Evolutionary conservation across 176 grass and related monocot genomes (phyloP), one percentile per base, ranked within the genome.

Genomic region (Secale cereale): DNA sequence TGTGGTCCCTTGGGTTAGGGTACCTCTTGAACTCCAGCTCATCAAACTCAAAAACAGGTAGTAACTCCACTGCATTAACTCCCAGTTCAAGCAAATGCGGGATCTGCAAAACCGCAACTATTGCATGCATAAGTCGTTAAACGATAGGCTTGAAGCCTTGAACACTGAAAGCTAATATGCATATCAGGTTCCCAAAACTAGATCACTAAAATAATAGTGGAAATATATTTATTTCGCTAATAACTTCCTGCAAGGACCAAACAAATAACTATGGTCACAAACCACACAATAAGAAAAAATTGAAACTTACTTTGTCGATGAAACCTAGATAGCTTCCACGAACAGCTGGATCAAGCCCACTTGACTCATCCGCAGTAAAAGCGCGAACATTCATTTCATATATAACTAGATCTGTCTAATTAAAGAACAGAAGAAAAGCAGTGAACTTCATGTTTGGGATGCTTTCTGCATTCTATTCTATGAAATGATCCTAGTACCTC

Each of bases 1-100:
- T 91, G 89, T 99, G 93, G 79, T 99, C 90, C 87, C 97, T 94
- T 78, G 91, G 93, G 57, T 99, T 99, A 83, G 79, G 84, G 54
- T 88, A 91, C 60, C 97, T 92, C 86, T 92, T 91, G 57, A 99
- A 91, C 75, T 99, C 97, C 32, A 99, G 81, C 71, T 99, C 97
- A 88, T 99, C 93, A 89, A 94, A 99, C 75, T 99, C 97, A 91
- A 99, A 99, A 85, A 96, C 67, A 70, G 97, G 97, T 75, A 99
- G 86, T 33, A 99, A 64, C 88, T 99, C 97, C 72, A 99, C 91
- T 32, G 97, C 97, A 89, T 99, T 99, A 77, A 94, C 82, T 64
- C 97, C 97, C 67, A 99, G 93, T 86, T 96, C 91, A 82, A 96
- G 78, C 83, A 99, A 91, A 87, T 99, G 88, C 78, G 97, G 93